Percentiles rank a stretch among this genome's conserved stretches.
Conservation (phyloP, 495 filamentous ascomycete species). For the Xylaria bambusicola region DNA sequence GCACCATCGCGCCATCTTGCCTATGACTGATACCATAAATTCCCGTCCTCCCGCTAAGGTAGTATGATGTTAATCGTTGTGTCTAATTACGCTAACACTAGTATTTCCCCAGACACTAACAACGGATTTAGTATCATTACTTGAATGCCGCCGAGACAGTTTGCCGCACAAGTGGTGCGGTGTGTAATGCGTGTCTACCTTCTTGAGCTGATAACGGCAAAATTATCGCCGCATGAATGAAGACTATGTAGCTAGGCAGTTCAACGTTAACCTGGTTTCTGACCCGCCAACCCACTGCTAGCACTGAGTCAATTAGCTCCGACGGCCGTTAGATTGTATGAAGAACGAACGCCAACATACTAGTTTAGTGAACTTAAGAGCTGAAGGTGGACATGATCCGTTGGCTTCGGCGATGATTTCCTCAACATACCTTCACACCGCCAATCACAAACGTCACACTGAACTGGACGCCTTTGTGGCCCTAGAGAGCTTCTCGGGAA, state of each 20-base stretch:
- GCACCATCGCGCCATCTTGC: conserved; percentile 37
- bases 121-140: neutral
- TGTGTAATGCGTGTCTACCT: conserved; percentile 1
- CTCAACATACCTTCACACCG: conserved; percentile 10
- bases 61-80: conserved; percentile 2
- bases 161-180: neutral
- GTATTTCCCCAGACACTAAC: conserved; percentile 5
- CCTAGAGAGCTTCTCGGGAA: neutral
- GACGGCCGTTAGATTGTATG: too few species aligned
- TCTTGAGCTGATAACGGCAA: neutral
- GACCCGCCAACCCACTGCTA: neutral
- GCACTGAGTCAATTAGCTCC: neutral
- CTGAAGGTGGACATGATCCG: neutral
- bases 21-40: conserved; percentile 31
- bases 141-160: neutral
- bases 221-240: neutral
- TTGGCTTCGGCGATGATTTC: conserved; percentile 4
- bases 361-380: neutral
- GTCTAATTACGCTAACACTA: neutral
- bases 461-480: neutral
- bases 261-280: conserved; percentile 1
- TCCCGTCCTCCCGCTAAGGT: neutral
- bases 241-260: neutral
- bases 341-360: conserved; percentile 2
- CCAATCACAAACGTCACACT: conserved; percentile 10